Base-by-base conservation (phyloP, 148 eudicot genomes). In the Arbutus unedo region DNA sequence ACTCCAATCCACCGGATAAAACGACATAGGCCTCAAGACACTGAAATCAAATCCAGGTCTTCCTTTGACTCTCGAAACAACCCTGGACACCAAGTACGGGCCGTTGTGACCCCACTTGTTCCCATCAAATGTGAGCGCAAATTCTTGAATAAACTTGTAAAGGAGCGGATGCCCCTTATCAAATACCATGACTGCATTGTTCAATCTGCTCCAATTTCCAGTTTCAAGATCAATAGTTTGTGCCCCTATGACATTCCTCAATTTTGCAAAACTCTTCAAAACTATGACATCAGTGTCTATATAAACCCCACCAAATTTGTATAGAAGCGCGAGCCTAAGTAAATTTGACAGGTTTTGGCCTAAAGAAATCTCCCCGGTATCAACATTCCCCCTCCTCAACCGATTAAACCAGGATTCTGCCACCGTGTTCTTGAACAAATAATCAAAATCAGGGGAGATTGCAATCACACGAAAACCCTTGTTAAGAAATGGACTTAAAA, bases 91-190 rank as follows among this genome's bases (percentile, higher is more conserved):
- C 79, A 95, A 83, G 78, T 93, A 93, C 64, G 97, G 97, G 44
- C 98, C 98, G 83, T 93, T 92, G 79, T 92, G 91, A 77, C 98
- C 98, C 97, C 97, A 95, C 87, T 91, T 95, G 54, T 92, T 90
- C 10, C 98, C 98, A 85, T 95, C 83, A 49, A 93, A 95, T 41
- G 94, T 91, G 2, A 85, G 84, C 38, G 94, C 96, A 83, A 93
- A 95, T 85, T 92, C 98, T 73, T 91, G 88, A 44, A 95, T 93
- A 50, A 95, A 95, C 81, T 86, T 88, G 73, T 68, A 76, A 31
- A 95, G 66, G 25, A 95, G 83, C 6, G 96, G 96, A 84, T 95
- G 98, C 73, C 87, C 88, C 79, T 90, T 90, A 51, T 95, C 94
- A 76, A 93, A 95, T 0, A 95, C 80, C 94, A 95, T 84, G 41